Percentiles rank a stretch among this genome's conserved stretches.
These are phyloP conservation scores for Starmerella asiatica DNA, from an alignment of 805 yeast genomes.

Conservation along the genomic window DNA sequence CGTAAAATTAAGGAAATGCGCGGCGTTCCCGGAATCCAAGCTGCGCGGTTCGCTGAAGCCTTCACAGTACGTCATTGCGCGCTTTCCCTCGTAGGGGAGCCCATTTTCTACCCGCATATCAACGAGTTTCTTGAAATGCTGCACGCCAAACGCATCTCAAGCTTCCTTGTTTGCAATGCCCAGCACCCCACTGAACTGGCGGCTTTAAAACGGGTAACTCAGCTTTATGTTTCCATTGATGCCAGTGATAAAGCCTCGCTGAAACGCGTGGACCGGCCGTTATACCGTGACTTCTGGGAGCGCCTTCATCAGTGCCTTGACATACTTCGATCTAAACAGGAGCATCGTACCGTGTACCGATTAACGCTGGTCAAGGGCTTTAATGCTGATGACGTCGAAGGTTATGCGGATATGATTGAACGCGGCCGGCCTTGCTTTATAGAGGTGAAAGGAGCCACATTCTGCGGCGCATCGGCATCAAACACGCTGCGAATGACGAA, in stretches of 20 bases:
- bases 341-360: constrained; percentile 84
- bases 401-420: constrained; percentile 78
- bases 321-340: constrained; percentile 58
- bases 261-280: constrained; percentile 75
- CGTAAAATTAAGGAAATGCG: constrained; percentile 85
- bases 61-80: constrained; percentile 86
- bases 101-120: constrained; percentile 84
- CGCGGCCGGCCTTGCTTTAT: constrained; percentile 74
- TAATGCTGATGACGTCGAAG: constrained; percentile 59
- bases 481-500: constrained; percentile 90
- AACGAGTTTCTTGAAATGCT: constrained; percentile 70
- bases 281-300: constrained; percentile 87
- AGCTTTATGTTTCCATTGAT: constrained; percentile 82
- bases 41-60: constrained; percentile 82
- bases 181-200: constrained; percentile 83
- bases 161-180: constrained; percentile 87
- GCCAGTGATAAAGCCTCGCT: constrained; percentile 76
- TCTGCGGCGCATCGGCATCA: constrained; percentile 84
- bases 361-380: constrained; percentile 85
- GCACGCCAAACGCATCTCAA: constrained; percentile 67
- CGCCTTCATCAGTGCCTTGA: constrained; percentile 69
- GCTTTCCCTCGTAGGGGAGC: constrained; percentile 83
- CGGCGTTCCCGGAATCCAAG: constrained; percentile 88
- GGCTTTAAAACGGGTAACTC: constrained; percentile 64
- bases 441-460: constrained; percentile 90